Evolutionary conservation across 306 rosid species (phyloP).

Genomic region (Pyrus bretschneideri): DNA sequence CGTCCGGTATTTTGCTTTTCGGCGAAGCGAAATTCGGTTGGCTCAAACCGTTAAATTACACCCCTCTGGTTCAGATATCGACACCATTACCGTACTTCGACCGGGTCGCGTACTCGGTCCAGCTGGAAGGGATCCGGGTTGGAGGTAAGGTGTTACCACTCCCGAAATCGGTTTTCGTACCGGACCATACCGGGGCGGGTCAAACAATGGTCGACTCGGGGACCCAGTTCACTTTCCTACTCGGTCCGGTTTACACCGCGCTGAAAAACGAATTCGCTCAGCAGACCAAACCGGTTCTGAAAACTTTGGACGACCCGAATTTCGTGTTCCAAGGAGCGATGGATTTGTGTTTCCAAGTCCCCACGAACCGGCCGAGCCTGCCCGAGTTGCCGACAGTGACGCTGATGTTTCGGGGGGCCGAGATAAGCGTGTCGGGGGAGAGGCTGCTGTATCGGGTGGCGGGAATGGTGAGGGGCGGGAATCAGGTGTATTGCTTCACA

Average conservation of each 20-base stretch:
- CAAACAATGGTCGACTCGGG: conserved; percentile 93
- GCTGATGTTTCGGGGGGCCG: conserved; percentile 61
- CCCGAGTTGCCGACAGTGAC: conserved; percentile 51
- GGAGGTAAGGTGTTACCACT: conserved; percentile 28
- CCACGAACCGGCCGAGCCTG: neutral
- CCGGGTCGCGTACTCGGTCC: conserved; percentile 74
- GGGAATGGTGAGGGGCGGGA: conserved; percentile 38
- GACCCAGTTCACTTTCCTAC: conserved; percentile 73
- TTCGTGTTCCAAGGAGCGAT: conserved; percentile 79
- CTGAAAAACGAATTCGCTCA: conserved; percentile 42
- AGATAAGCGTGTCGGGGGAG: conserved; percentile 57
- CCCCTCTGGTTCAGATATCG: conserved; percentile 53
- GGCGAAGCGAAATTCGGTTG: conserved; percentile 48
- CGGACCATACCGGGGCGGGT: conserved; percentile 90
- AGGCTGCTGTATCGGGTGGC: conserved; percentile 50
- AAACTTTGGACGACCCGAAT: conserved; percentile 31
- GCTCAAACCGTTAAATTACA: conserved; percentile 61
- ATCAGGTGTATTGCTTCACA: conserved; percentile 66
- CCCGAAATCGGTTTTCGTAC: conserved; percentile 33
- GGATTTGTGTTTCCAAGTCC: conserved; percentile 57
- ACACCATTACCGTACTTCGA: conserved; percentile 76
- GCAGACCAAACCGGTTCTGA: conserved; percentile 44
- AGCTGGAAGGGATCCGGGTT: conserved; percentile 58
- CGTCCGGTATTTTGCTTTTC: conserved; percentile 60
- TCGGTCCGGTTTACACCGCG: conserved; percentile 71